Evolutionary conservation across 2,329 filamentous ascomycete species (phyloP), one percentile per base, ranked within the genome.

Genomic region (Leptographium procerum): DNA sequence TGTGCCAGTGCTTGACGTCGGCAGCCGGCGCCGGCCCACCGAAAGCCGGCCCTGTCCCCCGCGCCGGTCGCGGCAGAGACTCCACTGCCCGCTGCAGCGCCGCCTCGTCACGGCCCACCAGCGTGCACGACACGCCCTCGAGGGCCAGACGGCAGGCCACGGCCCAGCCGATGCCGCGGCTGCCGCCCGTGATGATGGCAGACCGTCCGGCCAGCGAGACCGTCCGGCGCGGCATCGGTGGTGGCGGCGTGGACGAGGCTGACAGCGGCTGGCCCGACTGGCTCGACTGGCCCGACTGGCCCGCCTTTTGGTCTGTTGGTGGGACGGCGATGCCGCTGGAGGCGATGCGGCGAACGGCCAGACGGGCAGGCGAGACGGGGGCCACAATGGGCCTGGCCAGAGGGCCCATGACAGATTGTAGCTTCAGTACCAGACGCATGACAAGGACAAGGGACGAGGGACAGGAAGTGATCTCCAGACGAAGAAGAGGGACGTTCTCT

Each of bases 181-280:
- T 86, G 24, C 80, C 87, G 53, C 88, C 88, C 2, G 87, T 87
- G 56, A 91, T 76, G 66, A 88, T 74, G 68, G 75, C 79, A 16
- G 34, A 29, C 3, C 26, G 52, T 6, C 16, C 52, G 2, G 24
- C 36, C 5, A 54, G 34, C n/a, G 52, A 52, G 1, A 14, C 9
- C 4, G 51, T 19, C 10, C 29, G 51, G 2, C 31, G 51, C n/a
- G 51, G 28, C 29, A 52, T 6, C 3, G 50, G 28, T 3, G 22
- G 22, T 13, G 29, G 22, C 28, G 50, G 26, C 6, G 10, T n/a
- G n/a, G n/a, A n/a, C n/a, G n/a, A n/a, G n/a, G n/a, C n/a, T n/a
- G n/a, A n/a, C n/a, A n/a, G n/a, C 29, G 22, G 50, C 3, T n/a
- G 28, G 19, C 7, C 26, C 26, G 26, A 9, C 48, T 10, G 11